Percentiles rank a stretch among this genome's conserved stretches.
phyloP scores from a whole-genome alignment of 371 early-diverging fungal genomes.

The Zychaea mexicana region DNA sequence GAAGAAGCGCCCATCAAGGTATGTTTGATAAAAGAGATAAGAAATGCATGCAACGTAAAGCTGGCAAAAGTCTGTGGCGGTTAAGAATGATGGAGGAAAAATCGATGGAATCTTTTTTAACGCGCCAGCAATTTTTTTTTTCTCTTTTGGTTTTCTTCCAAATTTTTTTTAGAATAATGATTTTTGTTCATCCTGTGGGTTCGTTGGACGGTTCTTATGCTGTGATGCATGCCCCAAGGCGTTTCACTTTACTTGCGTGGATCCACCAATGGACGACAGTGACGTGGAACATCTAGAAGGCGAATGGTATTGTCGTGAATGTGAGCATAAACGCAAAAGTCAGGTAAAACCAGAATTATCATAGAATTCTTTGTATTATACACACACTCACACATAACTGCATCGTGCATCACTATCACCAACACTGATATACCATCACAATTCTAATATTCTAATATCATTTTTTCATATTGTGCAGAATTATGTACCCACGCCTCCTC shows the following conservation, averaged over 20 bases:
- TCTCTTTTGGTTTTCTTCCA: neutral
- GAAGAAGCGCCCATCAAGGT: neutral
- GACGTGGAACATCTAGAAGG: conserved; percentile 50
- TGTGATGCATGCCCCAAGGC: conserved; percentile 77
- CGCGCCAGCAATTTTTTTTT: neutral
- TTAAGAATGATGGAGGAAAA: too few species aligned
- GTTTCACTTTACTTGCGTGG: conserved; percentile 74
- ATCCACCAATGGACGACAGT: conserved; percentile 66
- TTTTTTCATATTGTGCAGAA: neutral
- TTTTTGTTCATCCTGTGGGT: conserved; percentile 67
- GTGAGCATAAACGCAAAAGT: conserved; percentile 38
- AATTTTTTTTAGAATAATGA: conserved; percentile 56
- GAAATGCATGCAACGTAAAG: neutral
- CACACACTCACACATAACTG: neutral
- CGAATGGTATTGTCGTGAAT: conserved; percentile 72
- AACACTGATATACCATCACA: too few species aligned
- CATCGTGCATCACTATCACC: too few species aligned
- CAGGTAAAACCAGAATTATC: neutral
- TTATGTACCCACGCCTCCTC: neutral
- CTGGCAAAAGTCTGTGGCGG: too few species aligned
- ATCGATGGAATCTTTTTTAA: too few species aligned
- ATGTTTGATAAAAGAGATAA: too few species aligned
- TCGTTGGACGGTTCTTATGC: conserved; percentile 67
- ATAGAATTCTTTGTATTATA: neutral
- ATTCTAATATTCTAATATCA: too few species aligned